These are phyloP conservation scores for Paramarasmius palmivorus DNA, from an alignment of 1,284 basidiomycete genomes.

Conservation along the genomic window DNA sequence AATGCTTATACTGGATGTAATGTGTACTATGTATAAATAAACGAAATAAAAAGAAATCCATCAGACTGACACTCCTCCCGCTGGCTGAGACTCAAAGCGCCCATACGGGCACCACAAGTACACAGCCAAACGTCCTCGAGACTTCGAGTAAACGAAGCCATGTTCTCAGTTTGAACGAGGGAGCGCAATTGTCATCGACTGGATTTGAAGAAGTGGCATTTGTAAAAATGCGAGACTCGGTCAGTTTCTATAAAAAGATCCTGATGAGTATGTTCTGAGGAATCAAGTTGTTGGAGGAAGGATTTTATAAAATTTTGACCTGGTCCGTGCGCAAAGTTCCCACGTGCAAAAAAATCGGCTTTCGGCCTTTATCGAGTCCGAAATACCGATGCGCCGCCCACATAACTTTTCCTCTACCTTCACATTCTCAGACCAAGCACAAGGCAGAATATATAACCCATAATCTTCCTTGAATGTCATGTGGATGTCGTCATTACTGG, in stretches of 20 bases:
- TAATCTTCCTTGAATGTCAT: too few relatives aligned
- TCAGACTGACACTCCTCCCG: slow-evolving; percentile 77
- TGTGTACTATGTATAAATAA: neutral
- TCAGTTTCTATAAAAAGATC: slow-evolving; percentile 91
- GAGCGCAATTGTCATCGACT: slow-evolving; percentile 74
- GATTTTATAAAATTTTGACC: slow-evolving; percentile 37
- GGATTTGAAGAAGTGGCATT: slow-evolving; percentile 81
- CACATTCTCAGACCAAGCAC: too few relatives aligned
- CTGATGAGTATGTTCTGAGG: slow-evolving; percentile 83
- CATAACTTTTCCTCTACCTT: too few relatives aligned
- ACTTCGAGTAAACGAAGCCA: slow-evolving; percentile 38
- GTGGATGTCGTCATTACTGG: too few relatives aligned
- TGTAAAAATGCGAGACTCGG: slow-evolving; percentile 87
- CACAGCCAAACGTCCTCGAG: slow-evolving; percentile 76
- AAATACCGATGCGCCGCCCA: too few relatives aligned
- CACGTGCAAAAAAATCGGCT: too few relatives aligned
- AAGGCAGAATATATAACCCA: too few relatives aligned
- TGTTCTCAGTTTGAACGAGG: slow-evolving; percentile 80
- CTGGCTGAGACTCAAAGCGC: slow-evolving; percentile 40
- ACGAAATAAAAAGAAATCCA: slow-evolving; percentile 47
- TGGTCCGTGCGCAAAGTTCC: slow-evolving; percentile 35
- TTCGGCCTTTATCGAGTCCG: too few relatives aligned
- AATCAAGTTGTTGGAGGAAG: slow-evolving; percentile 25
- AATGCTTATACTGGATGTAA: too few relatives aligned
- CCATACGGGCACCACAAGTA: slow-evolving; percentile 38